A percentile compares a stretch with the other conserved stretches of the same genome.
Evolutionary conservation across 805 yeast species (phyloP).

Genomic region (Metschnikowia cubensis): DNA sequence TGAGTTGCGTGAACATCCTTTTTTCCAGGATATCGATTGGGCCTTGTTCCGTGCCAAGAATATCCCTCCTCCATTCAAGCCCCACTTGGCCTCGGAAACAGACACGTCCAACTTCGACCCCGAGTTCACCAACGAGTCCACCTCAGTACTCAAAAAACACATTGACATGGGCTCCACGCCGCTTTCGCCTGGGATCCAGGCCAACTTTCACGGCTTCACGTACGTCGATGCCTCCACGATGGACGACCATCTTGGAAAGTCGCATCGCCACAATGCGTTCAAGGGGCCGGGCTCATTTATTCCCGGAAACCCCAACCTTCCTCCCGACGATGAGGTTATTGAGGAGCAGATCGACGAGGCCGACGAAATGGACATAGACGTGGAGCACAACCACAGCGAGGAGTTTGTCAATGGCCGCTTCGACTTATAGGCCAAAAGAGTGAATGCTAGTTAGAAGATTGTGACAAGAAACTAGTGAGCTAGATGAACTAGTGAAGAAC

Average conservation of each 20-base stretch:
- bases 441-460: too few relatives aligned
- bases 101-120: conserved; percentile 98
- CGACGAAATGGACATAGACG: conserved; percentile 49
- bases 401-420: conserved; percentile 88
- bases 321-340: conserved; percentile 80
- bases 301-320: conserved; percentile 74
- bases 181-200: conserved; percentile 90
- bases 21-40: conserved; percentile 93
- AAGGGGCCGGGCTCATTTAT: conserved; percentile 64
- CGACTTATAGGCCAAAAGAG: conserved; percentile 48
- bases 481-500: too few relatives aligned
- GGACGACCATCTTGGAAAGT: conserved; percentile 70
- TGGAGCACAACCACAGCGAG: conserved; percentile 59
- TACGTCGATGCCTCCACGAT: conserved; percentile 91
- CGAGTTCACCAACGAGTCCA: conserved; percentile 89
- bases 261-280: conserved; percentile 34
- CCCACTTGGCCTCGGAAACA: conserved; percentile 83
- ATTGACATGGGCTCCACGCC: conserved; percentile 71
- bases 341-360: conserved; percentile 52
- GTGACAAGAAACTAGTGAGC: too few relatives aligned
- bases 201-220: conserved; percentile 94
- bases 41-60: conserved; percentile 67
- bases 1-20: conserved; percentile 88
- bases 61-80: conserved; percentile 95
- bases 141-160: conserved; percentile 71